Conservation (phyloP, 805 yeast genomes). For the Monosporozyma yasuniensis region DNA sequence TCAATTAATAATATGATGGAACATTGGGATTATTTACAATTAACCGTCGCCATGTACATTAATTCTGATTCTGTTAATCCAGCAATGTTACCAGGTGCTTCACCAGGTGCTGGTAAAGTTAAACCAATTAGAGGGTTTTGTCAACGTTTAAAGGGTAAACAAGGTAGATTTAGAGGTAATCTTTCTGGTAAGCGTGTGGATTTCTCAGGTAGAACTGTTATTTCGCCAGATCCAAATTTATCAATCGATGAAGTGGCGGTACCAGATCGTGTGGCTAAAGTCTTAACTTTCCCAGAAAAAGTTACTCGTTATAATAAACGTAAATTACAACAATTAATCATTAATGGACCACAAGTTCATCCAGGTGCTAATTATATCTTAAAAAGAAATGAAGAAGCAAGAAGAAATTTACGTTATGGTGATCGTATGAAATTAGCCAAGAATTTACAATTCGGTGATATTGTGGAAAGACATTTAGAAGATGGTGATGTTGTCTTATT, state of each 20-base stretch:
- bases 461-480: constrained; percentile 92
- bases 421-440: constrained; percentile 71
- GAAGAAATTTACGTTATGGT: constrained; percentile 85
- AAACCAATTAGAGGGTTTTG: constrained; percentile 89
- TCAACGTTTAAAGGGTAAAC: constrained; percentile 95
- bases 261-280: constrained; percentile 93
- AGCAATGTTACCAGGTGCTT: constrained; percentile 61
- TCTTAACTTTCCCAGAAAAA: constrained; percentile 90
- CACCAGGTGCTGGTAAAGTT: constrained; percentile 42
- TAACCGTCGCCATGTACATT: constrained; percentile 94
- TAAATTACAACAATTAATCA: constrained; percentile 63
- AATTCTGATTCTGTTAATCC: constrained; percentile 90
- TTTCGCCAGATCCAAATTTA: constrained; percentile 96
- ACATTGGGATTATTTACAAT: constrained; percentile 96
- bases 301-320: constrained; percentile 80
- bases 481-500: constrained; percentile 95
- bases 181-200: constrained; percentile 97
- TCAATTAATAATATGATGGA: constrained; percentile 91
- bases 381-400: constrained; percentile 74
- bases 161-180: constrained; percentile 97
- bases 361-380: constrained; percentile 95
- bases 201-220: constrained; percentile 95
- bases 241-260: constrained; percentile 96
- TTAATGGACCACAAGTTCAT: constrained; percentile 79
- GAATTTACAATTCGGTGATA: constrained; percentile 74